Conservation (phyloP, 169 alveolate genomes). For the Cystoisospora suis region DNA sequence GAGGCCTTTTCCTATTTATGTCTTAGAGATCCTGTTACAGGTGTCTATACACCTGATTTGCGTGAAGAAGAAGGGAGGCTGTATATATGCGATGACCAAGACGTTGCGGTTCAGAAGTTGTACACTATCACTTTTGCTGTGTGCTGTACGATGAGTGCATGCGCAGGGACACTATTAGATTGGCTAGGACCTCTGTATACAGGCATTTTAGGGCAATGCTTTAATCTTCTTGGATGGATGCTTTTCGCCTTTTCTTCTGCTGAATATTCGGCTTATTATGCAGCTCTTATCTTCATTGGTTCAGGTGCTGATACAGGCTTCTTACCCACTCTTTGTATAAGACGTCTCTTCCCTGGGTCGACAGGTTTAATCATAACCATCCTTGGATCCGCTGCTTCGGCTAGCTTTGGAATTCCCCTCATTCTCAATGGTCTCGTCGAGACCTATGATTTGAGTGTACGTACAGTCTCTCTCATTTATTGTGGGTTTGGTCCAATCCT, state of each 20-base stretch:
- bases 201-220: conserved; percentile 70
- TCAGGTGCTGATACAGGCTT: conserved; percentile 61
- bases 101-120: conserved; percentile 73
- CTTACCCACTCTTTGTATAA: conserved; percentile 50
- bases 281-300: conserved; percentile 56
- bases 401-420: conserved; percentile 64
- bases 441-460: background rate
- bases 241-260: conserved; percentile 39
- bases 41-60: background rate
- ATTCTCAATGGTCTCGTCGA: conserved; percentile 27
- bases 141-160: conserved; percentile 71
- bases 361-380: conserved; percentile 50
- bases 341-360: conserved; percentile 62
- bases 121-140: conserved; percentile 70
- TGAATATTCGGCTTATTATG: background rate
- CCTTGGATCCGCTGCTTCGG: conserved; percentile 64
- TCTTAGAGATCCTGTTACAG: background rate
- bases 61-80: background rate
- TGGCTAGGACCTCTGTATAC: conserved; percentile 71
- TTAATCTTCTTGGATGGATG: conserved; percentile 70
- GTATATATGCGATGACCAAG: conserved; percentile 72
- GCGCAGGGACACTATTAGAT: conserved; percentile 72
- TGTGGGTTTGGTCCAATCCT: conserved; percentile 53
- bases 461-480: conserved; percentile 34
- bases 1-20: conserved; percentile 33